Percentiles rank a stretch among this genome's conserved stretches.
phyloP scores from a whole-genome alignment of 2,329 filamentous ascomycete species.

The Aspergillus ochraceus region DNA sequence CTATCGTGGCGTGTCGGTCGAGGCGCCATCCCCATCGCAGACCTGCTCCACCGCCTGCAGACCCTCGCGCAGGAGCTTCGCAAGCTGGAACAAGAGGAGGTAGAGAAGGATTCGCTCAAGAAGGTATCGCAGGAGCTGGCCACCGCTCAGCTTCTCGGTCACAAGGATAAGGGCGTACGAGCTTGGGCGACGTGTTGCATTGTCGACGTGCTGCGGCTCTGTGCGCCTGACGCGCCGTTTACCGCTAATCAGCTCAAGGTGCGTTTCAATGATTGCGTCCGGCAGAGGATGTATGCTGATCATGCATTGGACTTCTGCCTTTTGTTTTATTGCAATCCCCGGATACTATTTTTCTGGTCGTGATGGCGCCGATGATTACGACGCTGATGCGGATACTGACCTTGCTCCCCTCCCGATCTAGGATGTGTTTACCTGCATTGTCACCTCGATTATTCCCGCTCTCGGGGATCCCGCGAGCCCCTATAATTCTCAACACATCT shows the following conservation, averaged over 20 bases:
- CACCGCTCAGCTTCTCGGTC: constrained; percentile 75
- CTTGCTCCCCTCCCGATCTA: constrained; percentile 36
- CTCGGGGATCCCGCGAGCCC: constrained; percentile 83
- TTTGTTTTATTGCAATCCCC: background rate
- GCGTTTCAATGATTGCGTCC: constrained; percentile 24
- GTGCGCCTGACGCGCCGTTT: constrained; percentile 93
- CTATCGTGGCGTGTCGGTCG: constrained; percentile 91
- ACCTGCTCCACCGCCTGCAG: constrained; percentile 79
- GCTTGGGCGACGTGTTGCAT: constrained; percentile 86
- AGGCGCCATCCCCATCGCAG: constrained; percentile 73
- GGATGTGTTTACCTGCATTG: constrained; percentile 92
- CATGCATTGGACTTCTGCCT: background rate
- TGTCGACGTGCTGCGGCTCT: constrained; percentile 88
- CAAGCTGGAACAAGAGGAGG: constrained; percentile 82
- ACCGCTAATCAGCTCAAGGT: constrained; percentile 89
- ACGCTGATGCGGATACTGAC: constrained; percentile 14
- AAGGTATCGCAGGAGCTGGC: constrained; percentile 84
- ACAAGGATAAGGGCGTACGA: constrained; percentile 91
- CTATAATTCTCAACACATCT: constrained; percentile 91
- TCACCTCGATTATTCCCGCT: constrained; percentile 78
- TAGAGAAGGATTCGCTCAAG: constrained; percentile 77
- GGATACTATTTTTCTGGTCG: background rate
- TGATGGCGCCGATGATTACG: background rate
- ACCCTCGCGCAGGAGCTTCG: constrained; percentile 78
- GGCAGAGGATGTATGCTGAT: background rate